Evolutionary conservation across 1,139 yeast genomes (phyloP).

Genomic region (Saccharomyces hybrid): DNA sequence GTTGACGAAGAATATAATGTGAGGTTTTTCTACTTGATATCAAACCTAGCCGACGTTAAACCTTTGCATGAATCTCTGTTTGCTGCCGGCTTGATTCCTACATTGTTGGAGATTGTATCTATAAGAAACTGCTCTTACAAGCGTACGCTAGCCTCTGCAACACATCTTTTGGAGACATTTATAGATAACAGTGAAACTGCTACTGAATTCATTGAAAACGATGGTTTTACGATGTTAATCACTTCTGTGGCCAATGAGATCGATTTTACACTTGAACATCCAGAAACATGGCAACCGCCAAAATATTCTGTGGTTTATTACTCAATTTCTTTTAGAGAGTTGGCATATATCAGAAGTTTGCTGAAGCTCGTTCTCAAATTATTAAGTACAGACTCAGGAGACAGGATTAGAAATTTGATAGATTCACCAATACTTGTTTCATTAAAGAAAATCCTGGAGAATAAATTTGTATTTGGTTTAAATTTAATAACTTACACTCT

Average conservation of each 20-base stretch:
- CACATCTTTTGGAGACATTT: slow-evolving; percentile 52
- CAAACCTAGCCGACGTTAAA: slow-evolving; percentile 49
- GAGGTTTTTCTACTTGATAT: slow-evolving; percentile 49
- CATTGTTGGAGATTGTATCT: slow-evolving; percentile 55
- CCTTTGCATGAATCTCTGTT: slow-evolving; percentile 42
- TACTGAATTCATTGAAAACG: slow-evolving; percentile 53
- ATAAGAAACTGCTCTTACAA: slow-evolving; percentile 42
- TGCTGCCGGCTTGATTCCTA: slow-evolving; percentile 66
- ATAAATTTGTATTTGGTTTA: slow-evolving; percentile 61
- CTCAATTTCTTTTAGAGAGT: slow-evolving; percentile 55
- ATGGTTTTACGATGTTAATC: slow-evolving; percentile 61
- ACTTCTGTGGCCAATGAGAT: slow-evolving; percentile 59
- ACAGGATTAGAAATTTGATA: slow-evolving; percentile 72
- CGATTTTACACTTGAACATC: slow-evolving; percentile 51
- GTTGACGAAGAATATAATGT: slow-evolving; percentile 44
- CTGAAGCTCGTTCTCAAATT: slow-evolving; percentile 58
- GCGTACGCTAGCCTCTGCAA: slow-evolving; percentile 57
- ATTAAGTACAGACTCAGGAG: slow-evolving; percentile 70
- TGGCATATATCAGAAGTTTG: slow-evolving; percentile 46
- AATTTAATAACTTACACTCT: slow-evolving; percentile 57
- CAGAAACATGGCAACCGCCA: slow-evolving; percentile 49
- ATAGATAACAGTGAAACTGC: slow-evolving; percentile 41
- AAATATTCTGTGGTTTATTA: slow-evolving; percentile 48
- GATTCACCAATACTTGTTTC: slow-evolving; percentile 70
- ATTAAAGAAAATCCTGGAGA: slow-evolving; percentile 50